Evolutionary conservation across 768 basidiomycete genomes (phyloP), one percentile per base, ranked within the genome.

Genomic region (Strobilomyces dryophilus): DNA sequence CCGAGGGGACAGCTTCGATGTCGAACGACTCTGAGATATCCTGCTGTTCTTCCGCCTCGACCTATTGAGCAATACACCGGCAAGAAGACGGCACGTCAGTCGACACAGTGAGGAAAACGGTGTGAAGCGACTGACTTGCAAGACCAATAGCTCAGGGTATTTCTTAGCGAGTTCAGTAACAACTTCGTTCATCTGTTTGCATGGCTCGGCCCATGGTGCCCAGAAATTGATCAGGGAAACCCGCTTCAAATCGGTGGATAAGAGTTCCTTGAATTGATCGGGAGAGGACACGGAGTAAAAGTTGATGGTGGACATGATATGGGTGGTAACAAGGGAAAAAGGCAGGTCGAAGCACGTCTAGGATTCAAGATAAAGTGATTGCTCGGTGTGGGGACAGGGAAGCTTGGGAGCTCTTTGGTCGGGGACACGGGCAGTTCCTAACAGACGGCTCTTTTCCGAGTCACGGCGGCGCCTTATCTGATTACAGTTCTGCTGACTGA

Each of bases 1-100:
- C 87, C 0, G 84, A 73, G 0, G 97, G 97, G 11, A 98, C 97
- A 18, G 88, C 82, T 60, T 93, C 85, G 54, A 99, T 82, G 8
- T 92, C 87, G 63, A 98, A 98, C 11, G 90, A 91, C 62, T 97
- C 94, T 5, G 92, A 77, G 52, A 99, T 94, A 45, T 95, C 93
- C 14, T 76, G 61, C 56, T 90, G 83, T 15, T 73, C 70, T 67
- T 95, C 92, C 3, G 92, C 93, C 60, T 95, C 89, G 4, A 95
- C 84, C 86, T 92, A 64, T 8, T 17, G 5, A 45, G n/a, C 5
- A 17, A 21, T 17, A 14, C 12, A 49, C 26, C 11, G 2, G 35
- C 29, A 47, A 35, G 17, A 53, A 18, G 49, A 14, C 1, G 29
- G 34, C 21, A 45, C 12, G 15, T 54, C 44, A 62, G 44, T 45